These are phyloP conservation scores for Pythium chondricola DNA, from an alignment of 352 stramenopile species.

Conservation along the genomic window DNA sequence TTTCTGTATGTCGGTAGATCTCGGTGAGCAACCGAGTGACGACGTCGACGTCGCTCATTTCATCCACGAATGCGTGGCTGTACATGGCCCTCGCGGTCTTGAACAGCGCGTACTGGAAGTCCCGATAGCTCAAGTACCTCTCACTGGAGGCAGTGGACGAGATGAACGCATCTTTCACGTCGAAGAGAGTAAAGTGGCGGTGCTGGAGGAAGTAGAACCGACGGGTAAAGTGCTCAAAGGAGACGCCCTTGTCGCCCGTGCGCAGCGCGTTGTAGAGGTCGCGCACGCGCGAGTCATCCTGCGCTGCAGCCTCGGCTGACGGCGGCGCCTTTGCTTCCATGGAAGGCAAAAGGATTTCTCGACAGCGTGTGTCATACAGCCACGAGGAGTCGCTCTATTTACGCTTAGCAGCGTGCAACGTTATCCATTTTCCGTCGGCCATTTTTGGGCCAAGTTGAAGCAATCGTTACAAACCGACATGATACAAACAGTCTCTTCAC, in stretches of 20 bases:
- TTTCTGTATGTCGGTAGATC: constrained; percentile 6
- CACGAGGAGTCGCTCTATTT: neutral
- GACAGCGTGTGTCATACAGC: neutral
- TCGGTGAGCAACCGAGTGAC: constrained; percentile 28
- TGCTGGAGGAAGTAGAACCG: constrained; percentile 66
- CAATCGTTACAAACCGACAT: neutral
- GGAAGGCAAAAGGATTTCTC: neutral
- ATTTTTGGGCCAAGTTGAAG: constrained; percentile 2
- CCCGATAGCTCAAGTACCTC: constrained; percentile 40
- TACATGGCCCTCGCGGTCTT: constrained; percentile 36
- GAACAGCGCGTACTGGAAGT: constrained; percentile 48
- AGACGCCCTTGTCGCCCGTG: constrained; percentile 43
- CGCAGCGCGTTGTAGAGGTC: constrained; percentile 50
- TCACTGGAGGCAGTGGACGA: constrained; percentile 45
- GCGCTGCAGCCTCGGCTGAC: neutral
- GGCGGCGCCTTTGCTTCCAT: neutral
- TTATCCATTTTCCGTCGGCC: neutral
- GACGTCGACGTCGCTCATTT: constrained; percentile 26
- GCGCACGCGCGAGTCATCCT: constrained; percentile 31
- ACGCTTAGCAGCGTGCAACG: neutral
- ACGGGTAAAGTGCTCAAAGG: constrained; percentile 35
- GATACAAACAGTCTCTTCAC: constrained; percentile 4
- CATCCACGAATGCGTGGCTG: too few relatives aligned
- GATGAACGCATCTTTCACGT: constrained; percentile 54
- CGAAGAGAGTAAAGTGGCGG: constrained; percentile 51